Evolutionary conservation across 208 protist genomes (phyloP), one percentile per base, ranked within the genome.

Genomic region (Trypanosomatidae sp.): DNA sequence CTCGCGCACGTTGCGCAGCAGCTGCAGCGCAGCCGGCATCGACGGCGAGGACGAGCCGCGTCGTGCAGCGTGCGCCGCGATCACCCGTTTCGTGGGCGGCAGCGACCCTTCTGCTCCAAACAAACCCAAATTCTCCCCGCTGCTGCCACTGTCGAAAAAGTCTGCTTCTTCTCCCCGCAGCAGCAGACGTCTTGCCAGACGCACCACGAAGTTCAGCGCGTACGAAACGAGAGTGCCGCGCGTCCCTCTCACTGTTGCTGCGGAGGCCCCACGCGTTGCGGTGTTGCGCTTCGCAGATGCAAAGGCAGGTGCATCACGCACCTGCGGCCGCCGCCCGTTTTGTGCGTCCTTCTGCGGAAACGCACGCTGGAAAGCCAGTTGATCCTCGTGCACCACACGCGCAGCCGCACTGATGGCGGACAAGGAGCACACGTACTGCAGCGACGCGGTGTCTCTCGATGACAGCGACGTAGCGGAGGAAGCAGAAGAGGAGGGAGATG

Each of bases 1-100:
- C 52, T 86, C 81, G 30, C 66, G 67, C 19, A 80, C 71, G 7
- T 28, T 41, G 55, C 2, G 72, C 68, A 6, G 69, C 76, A 25
- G 62, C 15, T 12, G 80, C 68, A 3, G n/a, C n/a, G 78, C 67
- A 28, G 66, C 66, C n/a, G 64, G 39, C 28, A 43, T 25, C 64
- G 64, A 41, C 25, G n/a, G n/a, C n/a, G n/a, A n/a, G n/a, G n/a
- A n/a, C n/a, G n/a, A n/a, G n/a, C n/a, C n/a, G n/a, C n/a, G n/a
- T n/a, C n/a, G n/a, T n/a, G n/a, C n/a, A n/a, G n/a, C n/a, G n/a
- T n/a, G n/a, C n/a, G n/a, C n/a, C n/a, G n/a, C n/a, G n/a, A n/a
- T n/a, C n/a, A 68, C 64, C 4, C 64, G 44, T 25, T 68, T 44
- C 39, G 33, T 19, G 64, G 33, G 15, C 4, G 64, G 53, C n/a